These are phyloP conservation scores for Hygrophila difformis DNA, from an alignment of 257 asterid species.

Conservation along the genomic window DNA sequence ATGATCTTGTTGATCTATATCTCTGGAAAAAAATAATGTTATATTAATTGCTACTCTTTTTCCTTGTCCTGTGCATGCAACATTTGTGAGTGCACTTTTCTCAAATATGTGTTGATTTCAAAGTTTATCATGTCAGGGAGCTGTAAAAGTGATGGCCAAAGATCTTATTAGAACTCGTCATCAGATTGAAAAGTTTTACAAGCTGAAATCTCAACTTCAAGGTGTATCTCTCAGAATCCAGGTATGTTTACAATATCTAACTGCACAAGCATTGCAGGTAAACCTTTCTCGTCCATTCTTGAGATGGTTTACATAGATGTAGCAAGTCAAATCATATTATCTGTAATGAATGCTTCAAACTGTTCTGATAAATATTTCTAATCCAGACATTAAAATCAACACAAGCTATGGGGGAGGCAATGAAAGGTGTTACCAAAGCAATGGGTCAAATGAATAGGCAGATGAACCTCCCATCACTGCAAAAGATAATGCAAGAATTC, in stretches of 20 bases:
- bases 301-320: constrained; percentile 10
- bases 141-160: constrained; percentile 98
- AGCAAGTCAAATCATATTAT: neutral
- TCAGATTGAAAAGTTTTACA: constrained; percentile 90
- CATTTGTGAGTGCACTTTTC: no score
- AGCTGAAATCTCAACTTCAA: constrained; percentile 96
- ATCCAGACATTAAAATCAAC: constrained; percentile 88
- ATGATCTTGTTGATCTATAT: no score
- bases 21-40: no score
- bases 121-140: constrained; percentile 46
- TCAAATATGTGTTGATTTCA: neutral
- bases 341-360: neutral
- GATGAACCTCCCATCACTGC: constrained; percentile 94
- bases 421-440: constrained; percentile 98
- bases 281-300: neutral
- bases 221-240: constrained; percentile 97
- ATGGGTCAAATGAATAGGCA: constrained; percentile 99
- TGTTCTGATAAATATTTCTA: constrained; percentile 2
- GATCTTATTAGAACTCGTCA: constrained; percentile 97
- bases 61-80: no score
- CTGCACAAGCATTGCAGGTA: no score
- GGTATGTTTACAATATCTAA: constrained; percentile 29
- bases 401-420: constrained; percentile 99
- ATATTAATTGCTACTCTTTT: no score
- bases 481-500: constrained; percentile 97